A percentile compares a stretch with the other conserved stretches of the same genome.
These are phyloP conservation scores for Venturia asperata DNA, from an alignment of 2,329 filamentous ascomycete genomes.

Conservation along the genomic window DNA sequence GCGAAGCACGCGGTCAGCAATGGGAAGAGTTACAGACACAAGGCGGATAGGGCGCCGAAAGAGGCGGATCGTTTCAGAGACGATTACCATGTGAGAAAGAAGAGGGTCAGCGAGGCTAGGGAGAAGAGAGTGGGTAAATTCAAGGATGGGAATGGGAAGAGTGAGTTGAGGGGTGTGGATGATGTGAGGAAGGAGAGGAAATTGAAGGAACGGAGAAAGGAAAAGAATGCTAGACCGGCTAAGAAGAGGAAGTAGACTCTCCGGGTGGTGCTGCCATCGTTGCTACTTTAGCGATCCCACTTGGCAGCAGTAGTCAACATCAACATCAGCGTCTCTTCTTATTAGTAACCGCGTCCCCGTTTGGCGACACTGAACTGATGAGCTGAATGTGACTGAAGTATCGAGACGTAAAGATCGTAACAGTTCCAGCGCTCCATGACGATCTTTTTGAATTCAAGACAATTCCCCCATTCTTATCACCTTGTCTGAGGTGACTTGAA, in stretches of 20 bases:
- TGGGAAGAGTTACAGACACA: conserved; percentile 71
- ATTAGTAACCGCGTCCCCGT: too few species aligned
- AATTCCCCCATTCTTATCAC: too few species aligned
- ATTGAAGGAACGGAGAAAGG: conserved; percentile 65
- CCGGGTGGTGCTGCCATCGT: conserved; percentile 22
- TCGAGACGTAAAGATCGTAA: too few species aligned
- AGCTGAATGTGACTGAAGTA: too few species aligned
- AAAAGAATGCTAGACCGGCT: conserved; percentile 80
- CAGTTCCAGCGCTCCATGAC: too few species aligned
- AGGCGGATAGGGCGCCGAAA: conserved; percentile 81
- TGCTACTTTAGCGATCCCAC: too few species aligned
- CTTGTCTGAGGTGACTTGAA: too few species aligned
- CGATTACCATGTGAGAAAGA: conserved; percentile 86
- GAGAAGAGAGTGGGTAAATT: conserved; percentile 74
- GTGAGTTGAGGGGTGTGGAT: conserved; percentile 71
- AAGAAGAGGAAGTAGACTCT: conserved; percentile 48
- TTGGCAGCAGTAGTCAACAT: too few species aligned
- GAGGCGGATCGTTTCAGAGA: conserved; percentile 86
- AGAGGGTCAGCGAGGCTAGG: conserved; percentile 77
- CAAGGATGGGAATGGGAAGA: conserved; percentile 65
- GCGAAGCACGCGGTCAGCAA: conserved; percentile 27
- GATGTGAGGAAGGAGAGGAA: conserved; percentile 80
- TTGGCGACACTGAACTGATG: too few species aligned
- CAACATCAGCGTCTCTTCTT: too few species aligned
- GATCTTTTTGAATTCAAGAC: too few species aligned